Percentiles rank a stretch among this genome's conserved stretches.
Conservation (phyloP, 1,139 yeast genomes). For the Yamadazyma triangularis region DNA sequence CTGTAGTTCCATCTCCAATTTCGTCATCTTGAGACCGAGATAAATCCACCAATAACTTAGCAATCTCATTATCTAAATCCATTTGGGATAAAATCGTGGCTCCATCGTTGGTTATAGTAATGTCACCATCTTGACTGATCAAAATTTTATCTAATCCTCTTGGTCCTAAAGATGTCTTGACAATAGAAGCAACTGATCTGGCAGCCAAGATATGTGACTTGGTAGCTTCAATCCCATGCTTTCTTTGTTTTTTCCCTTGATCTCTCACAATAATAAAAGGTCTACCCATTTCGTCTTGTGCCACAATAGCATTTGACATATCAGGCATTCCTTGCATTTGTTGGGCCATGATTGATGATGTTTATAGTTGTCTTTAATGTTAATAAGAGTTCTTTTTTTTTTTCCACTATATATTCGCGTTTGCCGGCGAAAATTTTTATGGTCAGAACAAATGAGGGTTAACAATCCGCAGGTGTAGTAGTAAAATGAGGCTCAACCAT, state of each 20-base stretch:
- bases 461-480: no score
- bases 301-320: constrained; percentile 95
- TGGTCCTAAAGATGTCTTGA: constrained; percentile 92
- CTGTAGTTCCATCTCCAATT: constrained; percentile 99
- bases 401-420: no score
- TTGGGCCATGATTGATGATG: no score
- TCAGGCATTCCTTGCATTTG: constrained; percentile 72
- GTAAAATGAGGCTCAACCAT: no score
- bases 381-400: no score
- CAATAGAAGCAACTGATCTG: constrained; percentile 87
- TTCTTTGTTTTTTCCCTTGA: constrained; percentile 89
- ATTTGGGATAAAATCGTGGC: constrained; percentile 94
- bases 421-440: no score
- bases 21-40: constrained; percentile 97
- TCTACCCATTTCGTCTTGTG: constrained; percentile 98
- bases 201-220: constrained; percentile 95
- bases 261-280: constrained; percentile 97
- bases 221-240: constrained; percentile 93
- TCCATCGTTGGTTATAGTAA: constrained; percentile 97
- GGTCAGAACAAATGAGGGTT: no score
- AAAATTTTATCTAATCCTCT: constrained; percentile 96
- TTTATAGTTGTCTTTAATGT: no score
- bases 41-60: constrained; percentile 88
- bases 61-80: constrained; percentile 96
- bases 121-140: constrained; percentile 92